Evolutionary conservation across 805 yeast species (phyloP).

Genomic region (Komagataella pseudopastoris): DNA sequence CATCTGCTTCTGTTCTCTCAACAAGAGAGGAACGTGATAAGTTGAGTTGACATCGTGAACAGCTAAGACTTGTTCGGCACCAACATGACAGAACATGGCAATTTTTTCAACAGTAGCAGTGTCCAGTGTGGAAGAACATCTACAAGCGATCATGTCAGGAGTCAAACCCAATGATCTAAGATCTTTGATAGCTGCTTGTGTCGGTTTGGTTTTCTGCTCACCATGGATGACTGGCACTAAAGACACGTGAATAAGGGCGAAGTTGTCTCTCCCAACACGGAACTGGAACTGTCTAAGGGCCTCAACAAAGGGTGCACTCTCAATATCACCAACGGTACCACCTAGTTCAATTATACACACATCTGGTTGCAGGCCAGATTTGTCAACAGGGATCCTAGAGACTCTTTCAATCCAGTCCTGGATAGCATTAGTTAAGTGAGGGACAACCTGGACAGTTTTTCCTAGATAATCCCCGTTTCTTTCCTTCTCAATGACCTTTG

Average conservation of each 20-base stretch:
- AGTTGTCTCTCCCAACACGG: slow-evolving; percentile 87
- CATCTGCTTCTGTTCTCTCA: slow-evolving; percentile 78
- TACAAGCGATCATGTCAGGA: slow-evolving; percentile 96
- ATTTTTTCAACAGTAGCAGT: slow-evolving; percentile 83
- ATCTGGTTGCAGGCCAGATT: slow-evolving; percentile 80
- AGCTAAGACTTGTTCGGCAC: slow-evolving; percentile 93
- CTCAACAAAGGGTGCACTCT: slow-evolving; percentile 97
- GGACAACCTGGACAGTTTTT: slow-evolving; percentile 98
- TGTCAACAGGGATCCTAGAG: slow-evolving; percentile 83
- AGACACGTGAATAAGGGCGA: slow-evolving; percentile 93
- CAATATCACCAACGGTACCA: slow-evolving; percentile 99
- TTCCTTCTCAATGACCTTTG: slow-evolving; percentile 86
- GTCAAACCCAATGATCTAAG: slow-evolving; percentile 87
- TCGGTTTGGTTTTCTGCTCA: slow-evolving; percentile 98
- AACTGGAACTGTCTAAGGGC: slow-evolving; percentile 98
- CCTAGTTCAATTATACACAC: slow-evolving; percentile 96
- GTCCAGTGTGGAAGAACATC: slow-evolving; percentile 80
- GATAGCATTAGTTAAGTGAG: slow-evolving; percentile 92
- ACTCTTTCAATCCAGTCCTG: slow-evolving; percentile 98
- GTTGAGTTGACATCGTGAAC: slow-evolving; percentile 96
- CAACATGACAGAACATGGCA: slow-evolving; percentile 98
- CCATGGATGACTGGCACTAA: slow-evolving; percentile 97
- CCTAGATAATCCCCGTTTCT: slow-evolving; percentile 97
- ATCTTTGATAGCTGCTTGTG: slow-evolving; percentile 98
- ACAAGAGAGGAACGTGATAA: slow-evolving; percentile 89